Evolutionary conservation across 345 rosid genomes (phyloP), one percentile per base, ranked within the genome.

Genomic region (Limnanthes douglasii): DNA sequence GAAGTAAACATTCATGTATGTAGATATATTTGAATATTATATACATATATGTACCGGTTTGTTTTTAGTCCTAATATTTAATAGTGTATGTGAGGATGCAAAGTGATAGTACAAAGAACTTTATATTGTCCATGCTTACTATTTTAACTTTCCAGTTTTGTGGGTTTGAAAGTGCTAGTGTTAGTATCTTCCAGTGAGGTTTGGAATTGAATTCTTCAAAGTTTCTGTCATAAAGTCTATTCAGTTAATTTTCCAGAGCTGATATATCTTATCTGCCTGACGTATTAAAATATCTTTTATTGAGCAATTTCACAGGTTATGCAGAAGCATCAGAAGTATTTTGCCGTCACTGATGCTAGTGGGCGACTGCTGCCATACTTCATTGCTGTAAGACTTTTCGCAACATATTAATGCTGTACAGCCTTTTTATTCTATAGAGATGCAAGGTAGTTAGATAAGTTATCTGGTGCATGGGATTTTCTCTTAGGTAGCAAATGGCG

Each of bases 271-370:
- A 26, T 26, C 3, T 9, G 8, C 2, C 8, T 2, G n/a, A 26
- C 11, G 11, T 8, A 26, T 26, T 12, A 8, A 2, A 26, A 2
- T 26, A 12, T 6, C 11, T 8, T 6, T 26, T 26, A 12, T 12
- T 26, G n/a, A 2, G 30, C 43, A 33, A 35, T 34, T 34, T 20
- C 40, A 36, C 72, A 82, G 97, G 97, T 86, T 34, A 82, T 86
- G 97, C 86, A 73, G 67, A 82, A 86, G 65, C 94, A 86, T 54
- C 97, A 86, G 66, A 86, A 81, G 59, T 86, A 81, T 64, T 75
- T 86, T 48, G 69, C 94, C 18, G 9, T 86, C 33, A 64, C 57
- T 23, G 75, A 81, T 62, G 73, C 57, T 45, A 52, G 26, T 41
- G 93, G 95, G 54, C 54, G 46, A 54, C 69, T 88, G 51, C 51